A percentile compares a stretch with the other conserved stretches of the same genome.
phyloP scores from a whole-genome alignment of 2,329 filamentous ascomycete species.

The Sphaerulina populicola region DNA sequence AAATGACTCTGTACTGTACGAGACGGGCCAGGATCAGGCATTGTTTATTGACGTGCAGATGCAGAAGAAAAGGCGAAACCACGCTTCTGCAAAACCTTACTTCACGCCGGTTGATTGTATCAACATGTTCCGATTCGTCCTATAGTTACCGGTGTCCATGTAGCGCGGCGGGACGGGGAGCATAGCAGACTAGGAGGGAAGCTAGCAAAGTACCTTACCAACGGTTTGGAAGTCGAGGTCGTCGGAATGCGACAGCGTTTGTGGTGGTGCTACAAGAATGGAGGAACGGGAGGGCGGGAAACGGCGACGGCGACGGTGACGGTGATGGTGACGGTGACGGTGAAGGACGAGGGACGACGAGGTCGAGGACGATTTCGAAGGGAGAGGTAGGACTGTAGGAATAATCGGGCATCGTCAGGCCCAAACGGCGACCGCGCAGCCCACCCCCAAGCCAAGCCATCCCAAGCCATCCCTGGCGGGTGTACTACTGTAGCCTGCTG shows the following conservation, averaged over 20 bases:
- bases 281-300: neutral
- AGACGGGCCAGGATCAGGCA: conserved; percentile 2
- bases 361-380: too few species aligned
- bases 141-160: neutral
- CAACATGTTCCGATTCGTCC: neutral
- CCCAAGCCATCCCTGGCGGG: neutral
- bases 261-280: neutral
- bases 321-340: too few species aligned
- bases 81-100: conserved; percentile 1
- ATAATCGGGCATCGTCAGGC: neutral
- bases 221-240: neutral
- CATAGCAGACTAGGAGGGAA: neutral
- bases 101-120: neutral
- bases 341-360: too few species aligned
- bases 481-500: too few species aligned
- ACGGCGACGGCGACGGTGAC: neutral
- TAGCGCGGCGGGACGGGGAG: neutral
- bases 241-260: conserved; percentile 1
- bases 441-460: too few species aligned
- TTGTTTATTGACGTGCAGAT: conserved; percentile 7
- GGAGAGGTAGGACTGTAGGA: too few species aligned
- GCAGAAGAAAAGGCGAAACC: neutral
- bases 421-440: neutral
- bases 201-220: neutral
- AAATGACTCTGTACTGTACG: neutral